Percentiles rank a stretch among this genome's conserved stretches.
Conservation (phyloP, 2,329 filamentous ascomycete genomes). For the Microdochium bolleyi region DNA sequence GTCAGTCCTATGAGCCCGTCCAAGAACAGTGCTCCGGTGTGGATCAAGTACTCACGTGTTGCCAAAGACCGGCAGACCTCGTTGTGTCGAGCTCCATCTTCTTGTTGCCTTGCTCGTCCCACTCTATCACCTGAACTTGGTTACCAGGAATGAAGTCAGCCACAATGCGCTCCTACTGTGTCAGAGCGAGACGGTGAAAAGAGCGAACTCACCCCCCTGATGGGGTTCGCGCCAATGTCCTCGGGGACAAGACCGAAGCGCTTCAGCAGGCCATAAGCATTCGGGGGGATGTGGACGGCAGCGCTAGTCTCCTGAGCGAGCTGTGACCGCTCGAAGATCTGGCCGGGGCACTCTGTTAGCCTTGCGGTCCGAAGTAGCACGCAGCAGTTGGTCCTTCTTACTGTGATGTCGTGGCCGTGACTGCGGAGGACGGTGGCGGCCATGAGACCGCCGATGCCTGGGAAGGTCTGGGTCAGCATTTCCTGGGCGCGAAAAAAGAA, state of each 20-base stretch:
- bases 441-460: conserved; percentile 38
- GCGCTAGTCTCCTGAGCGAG: conserved; percentile 45
- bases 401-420: conserved; percentile 35
- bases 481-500: conserved; percentile 13
- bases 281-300: conserved; percentile 46
- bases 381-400: too few relatives aligned
- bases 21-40: not conserved
- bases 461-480: not conserved
- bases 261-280: conserved; percentile 37
- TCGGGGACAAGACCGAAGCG: conserved; percentile 16
- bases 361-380: not conserved
- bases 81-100: not conserved
- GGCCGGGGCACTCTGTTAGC: not conserved
- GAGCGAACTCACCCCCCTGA: conserved; percentile 15
- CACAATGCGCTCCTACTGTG: not conserved
- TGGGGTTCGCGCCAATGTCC: conserved; percentile 24
- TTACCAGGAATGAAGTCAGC: not conserved
- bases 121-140: not conserved
- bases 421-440: conserved; percentile 39
- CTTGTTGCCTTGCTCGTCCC: not conserved
- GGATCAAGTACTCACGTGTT: not conserved
- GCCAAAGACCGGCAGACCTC: not conserved
- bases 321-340: conserved; percentile 37
- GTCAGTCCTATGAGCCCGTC: not conserved
- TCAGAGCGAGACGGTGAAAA: not conserved